phyloP scores from a whole-genome alignment of 306 rosid species.

The Clitoria ternatea region DNA sequence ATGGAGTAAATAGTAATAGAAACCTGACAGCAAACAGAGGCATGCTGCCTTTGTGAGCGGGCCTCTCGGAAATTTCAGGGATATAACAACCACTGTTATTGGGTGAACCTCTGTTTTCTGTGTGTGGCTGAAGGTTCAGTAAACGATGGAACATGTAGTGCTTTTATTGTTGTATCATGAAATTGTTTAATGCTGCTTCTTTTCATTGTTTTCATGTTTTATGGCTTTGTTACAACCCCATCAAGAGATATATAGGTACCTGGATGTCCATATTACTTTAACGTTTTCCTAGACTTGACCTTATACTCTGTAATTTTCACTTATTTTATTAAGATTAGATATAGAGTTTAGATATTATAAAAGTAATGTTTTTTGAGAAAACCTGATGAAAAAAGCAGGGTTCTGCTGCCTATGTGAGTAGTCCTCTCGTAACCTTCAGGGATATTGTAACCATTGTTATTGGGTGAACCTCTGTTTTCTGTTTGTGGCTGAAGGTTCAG shows the following conservation, averaged over 20 bases:
- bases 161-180: background rate
- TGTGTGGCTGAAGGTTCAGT: constrained; percentile 64
- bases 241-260: background rate
- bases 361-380: background rate
- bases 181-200: background rate
- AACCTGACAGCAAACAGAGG: constrained; percentile 50
- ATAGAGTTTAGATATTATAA: too few relatives aligned
- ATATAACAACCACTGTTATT: constrained; percentile 48
- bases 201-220: background rate
- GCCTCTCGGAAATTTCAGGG: constrained; percentile 53
- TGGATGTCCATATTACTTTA: background rate
- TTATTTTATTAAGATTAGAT: background rate
- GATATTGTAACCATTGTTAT: constrained; percentile 23
- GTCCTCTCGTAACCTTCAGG: constrained; percentile 33
- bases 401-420: constrained; percentile 23
- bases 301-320: too few relatives aligned
- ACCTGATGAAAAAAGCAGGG: constrained; percentile 37
- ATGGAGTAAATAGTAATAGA: too few relatives aligned
- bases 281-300: background rate
- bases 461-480: constrained; percentile 33
- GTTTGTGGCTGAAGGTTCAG: constrained; percentile 44
- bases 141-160: constrained; percentile 47
- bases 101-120: constrained; percentile 64
- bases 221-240: background rate
- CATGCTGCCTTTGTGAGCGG: constrained; percentile 45